These are phyloP conservation scores for Cladosporium cucumerinum DNA, from an alignment of 2,329 filamentous ascomycete species.

Conservation along the genomic window DNA sequence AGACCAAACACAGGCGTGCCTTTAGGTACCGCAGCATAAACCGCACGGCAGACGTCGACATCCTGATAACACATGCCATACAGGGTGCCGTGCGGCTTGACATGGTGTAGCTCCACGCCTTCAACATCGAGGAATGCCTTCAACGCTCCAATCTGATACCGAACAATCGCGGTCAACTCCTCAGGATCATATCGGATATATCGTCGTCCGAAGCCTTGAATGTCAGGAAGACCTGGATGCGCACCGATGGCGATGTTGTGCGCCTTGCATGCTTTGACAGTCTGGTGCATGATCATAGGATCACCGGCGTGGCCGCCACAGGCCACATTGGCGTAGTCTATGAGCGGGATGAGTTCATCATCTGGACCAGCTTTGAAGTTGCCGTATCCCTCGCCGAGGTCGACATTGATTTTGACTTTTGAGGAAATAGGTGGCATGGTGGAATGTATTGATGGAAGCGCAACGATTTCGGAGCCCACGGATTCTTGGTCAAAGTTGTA, in stretches of 20 bases:
- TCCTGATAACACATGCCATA: conserved; percentile 56
- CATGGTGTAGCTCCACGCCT: conserved; percentile 55
- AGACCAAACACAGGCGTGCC: conserved; percentile 54
- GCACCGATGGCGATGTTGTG: conserved; percentile 58
- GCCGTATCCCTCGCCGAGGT: conserved; percentile 53
- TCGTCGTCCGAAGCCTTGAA: conserved; percentile 62
- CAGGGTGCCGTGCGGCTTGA: conserved; percentile 59
- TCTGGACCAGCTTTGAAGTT: conserved; percentile 55
- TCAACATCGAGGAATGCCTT: conserved; percentile 58
- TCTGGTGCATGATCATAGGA: conserved; percentile 62
- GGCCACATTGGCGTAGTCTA: conserved; percentile 62
- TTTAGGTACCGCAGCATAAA: conserved; percentile 52
- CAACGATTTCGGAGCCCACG: neutral
- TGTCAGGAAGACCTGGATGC: conserved; percentile 63
- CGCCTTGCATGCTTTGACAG: conserved; percentile 56
- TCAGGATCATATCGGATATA: conserved; percentile 32
- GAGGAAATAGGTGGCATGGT: conserved; percentile 50
- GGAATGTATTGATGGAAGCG: neutral
- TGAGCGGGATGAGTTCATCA: conserved; percentile 57
- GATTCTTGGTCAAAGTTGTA: neutral
- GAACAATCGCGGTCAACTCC: conserved; percentile 38
- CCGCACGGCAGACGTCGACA: conserved; percentile 50
- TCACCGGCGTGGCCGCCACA: conserved; percentile 52
- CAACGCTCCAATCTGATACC: conserved; percentile 64
- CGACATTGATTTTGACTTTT: conserved; percentile 53